Conservation (phyloP, 371 early-diverging fungal species). For the Capillidium rhysosporum region DNA sequence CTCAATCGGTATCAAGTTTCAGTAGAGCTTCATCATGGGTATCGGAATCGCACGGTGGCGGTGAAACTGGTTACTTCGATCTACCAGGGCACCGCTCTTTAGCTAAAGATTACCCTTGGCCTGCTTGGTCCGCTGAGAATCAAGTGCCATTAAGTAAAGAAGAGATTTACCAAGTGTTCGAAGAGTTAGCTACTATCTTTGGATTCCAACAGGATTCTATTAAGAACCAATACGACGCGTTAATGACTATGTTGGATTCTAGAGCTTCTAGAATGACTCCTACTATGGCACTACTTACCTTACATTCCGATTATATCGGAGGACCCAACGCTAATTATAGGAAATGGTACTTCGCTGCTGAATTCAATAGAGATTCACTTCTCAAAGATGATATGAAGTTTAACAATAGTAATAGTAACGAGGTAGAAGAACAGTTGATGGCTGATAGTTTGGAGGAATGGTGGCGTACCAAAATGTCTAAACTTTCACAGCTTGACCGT, state of each 20-base stretch:
- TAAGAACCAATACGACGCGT: conserved; percentile 50
- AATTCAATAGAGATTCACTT: conserved; percentile 41
- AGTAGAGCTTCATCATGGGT: conserved; percentile 6
- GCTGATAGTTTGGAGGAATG: conserved; percentile 31
- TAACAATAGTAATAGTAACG: conserved; percentile 10
- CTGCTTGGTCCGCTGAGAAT: conserved; percentile 42
- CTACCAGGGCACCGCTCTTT: background rate
- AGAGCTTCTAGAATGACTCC: conserved; percentile 60
- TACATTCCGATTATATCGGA: conserved; percentile 75
- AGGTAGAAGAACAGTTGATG: conserved; percentile 15
- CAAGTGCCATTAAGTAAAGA: conserved; percentile 39
- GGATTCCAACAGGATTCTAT: conserved; percentile 70
- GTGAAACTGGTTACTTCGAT: conserved; percentile 3
- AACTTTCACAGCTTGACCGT: conserved; percentile 46
- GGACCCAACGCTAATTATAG: conserved; percentile 70
- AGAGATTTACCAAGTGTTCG: conserved; percentile 41
- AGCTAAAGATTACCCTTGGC: conserved; percentile 25
- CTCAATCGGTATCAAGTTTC: conserved; percentile 2
- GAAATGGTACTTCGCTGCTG: conserved; percentile 71
- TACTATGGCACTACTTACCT: conserved; percentile 44
- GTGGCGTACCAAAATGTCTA: conserved; percentile 50
- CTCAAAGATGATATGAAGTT: conserved; percentile 14
- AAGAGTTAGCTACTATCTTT: conserved; percentile 34
- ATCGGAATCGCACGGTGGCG: background rate
- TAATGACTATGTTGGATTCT: conserved; percentile 68